phyloP scores from a whole-genome alignment of 1,139 yeast species.

The Scheffersomyces illinoinensis region DNA sequence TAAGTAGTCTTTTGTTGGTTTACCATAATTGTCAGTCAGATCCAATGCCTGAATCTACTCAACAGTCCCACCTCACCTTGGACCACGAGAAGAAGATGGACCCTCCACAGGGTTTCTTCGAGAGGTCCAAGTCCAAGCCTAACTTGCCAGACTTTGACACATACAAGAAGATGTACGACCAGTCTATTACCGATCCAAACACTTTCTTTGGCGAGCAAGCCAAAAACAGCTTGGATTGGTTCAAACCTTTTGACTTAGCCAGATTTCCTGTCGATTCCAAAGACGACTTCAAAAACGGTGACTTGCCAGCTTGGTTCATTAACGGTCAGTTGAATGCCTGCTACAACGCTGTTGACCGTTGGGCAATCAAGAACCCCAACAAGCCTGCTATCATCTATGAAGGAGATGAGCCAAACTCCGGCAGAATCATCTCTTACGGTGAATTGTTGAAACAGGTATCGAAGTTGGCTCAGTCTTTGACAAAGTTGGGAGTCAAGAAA shows the following conservation, averaged over 20 bases:
- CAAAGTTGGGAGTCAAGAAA: conserved; percentile 67
- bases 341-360: conserved; percentile 78
- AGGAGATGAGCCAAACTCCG: conserved; percentile 73
- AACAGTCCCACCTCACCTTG: conserved; percentile 31
- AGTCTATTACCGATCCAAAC: conserved; percentile 68
- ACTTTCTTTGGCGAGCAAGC: conserved; percentile 68
- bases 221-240: conserved; percentile 59
- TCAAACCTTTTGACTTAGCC: conserved; percentile 57
- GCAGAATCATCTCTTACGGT: conserved; percentile 65
- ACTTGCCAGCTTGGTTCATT: conserved; percentile 75
- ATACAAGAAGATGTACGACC: conserved; percentile 59
- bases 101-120: conserved; percentile 61
- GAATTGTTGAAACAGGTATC: conserved; percentile 70
- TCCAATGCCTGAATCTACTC: conserved; percentile 21
- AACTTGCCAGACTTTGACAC: conserved; percentile 53
- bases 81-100: conserved; percentile 44
- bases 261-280: conserved; percentile 52
- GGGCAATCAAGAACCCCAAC: conserved; percentile 70
- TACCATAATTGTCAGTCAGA: not conserved
- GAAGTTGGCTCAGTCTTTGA: conserved; percentile 68
- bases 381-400: conserved; percentile 80
- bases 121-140: conserved; percentile 49
- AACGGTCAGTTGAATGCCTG: conserved; percentile 78
- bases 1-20: not conserved
- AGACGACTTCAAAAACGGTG: conserved; percentile 61